Conservation (phyloP, 306 rosid genomes). For the Quercus engelmannii region DNA sequence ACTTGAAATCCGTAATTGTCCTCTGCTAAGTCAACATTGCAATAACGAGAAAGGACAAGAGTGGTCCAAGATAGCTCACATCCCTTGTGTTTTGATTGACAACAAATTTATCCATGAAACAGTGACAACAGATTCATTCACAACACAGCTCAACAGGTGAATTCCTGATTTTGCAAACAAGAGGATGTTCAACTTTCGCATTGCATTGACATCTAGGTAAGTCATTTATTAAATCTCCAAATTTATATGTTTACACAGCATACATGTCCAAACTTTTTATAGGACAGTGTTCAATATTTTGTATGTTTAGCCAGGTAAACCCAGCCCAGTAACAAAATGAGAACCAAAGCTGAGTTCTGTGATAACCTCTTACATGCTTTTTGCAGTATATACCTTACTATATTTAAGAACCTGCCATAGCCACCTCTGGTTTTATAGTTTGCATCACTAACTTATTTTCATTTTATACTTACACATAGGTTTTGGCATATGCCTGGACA, state of each 20-base stretch:
- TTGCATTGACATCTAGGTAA: not conserved
- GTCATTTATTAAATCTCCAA: not conserved
- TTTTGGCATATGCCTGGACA: not conserved
- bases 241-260: not conserved
- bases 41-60: constrained; percentile 2
- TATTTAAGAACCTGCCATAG: too few species aligned
- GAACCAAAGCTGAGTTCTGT: too few species aligned
- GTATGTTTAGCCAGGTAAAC: too few species aligned
- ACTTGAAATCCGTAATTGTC: not conserved
- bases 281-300: too few species aligned
- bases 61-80: constrained; percentile 20
- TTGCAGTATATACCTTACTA: too few species aligned
- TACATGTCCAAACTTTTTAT: too few species aligned
- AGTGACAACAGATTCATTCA: not conserved
- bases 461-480: not conserved
- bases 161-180: not conserved
- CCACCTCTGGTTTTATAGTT: not conserved
- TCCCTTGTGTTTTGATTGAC: constrained; percentile 17
- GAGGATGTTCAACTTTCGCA: not conserved
- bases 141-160: constrained; percentile 11
- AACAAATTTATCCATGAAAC: not conserved
- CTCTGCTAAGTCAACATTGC: constrained; percentile 15
- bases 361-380: too few species aligned
- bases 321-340: too few species aligned
- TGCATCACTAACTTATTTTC: not conserved